Evolutionary conservation across 306 rosid genomes (phyloP).

Genomic region (Delonix regia): DNA sequence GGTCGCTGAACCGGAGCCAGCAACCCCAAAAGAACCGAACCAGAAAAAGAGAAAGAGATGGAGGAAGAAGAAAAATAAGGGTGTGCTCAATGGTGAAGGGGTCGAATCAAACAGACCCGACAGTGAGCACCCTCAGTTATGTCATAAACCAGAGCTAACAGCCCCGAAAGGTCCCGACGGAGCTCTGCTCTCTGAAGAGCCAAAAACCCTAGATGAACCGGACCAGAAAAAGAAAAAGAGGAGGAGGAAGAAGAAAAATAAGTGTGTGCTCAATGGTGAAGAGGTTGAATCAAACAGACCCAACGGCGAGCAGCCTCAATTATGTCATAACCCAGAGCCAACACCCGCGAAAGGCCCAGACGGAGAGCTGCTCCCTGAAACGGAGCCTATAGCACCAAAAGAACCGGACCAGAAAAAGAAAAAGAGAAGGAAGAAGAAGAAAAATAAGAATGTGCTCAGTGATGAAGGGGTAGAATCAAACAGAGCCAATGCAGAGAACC

Average conservation of each 20-base stretch:
- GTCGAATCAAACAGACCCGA: not conserved
- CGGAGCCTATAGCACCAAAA: constrained; percentile 40
- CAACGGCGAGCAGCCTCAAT: constrained; percentile 46
- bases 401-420: constrained; percentile 8
- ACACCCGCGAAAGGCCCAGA: constrained; percentile 2
- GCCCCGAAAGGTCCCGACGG: not conserved
- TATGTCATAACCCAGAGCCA: constrained; percentile 44
- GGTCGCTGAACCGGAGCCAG: constrained; percentile 44
- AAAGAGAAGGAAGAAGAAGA: not conserved
- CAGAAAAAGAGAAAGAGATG: constrained; percentile 38
- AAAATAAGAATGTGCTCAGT: not conserved
- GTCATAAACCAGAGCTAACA: constrained; percentile 43
- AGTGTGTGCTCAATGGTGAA: constrained; percentile 9
- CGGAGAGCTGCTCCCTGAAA: not conserved
- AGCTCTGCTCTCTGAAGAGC: not conserved
- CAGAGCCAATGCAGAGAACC: not conserved
- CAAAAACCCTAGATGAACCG: not conserved
- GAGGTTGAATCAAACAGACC: constrained; percentile 41
- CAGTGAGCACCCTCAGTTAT: not conserved
- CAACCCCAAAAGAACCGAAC: constrained; percentile 44
- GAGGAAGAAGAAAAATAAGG: constrained; percentile 31
- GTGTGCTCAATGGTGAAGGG: constrained; percentile 36
- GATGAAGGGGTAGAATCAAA: too few species aligned
- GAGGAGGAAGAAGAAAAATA: constrained; percentile 10
- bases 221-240: not conserved